Evolutionary conservation across 2,329 filamentous ascomycete genomes (phyloP), one percentile per base, ranked within the genome.

Genomic region (Graphilbum ipis-grandicollis): DNA sequence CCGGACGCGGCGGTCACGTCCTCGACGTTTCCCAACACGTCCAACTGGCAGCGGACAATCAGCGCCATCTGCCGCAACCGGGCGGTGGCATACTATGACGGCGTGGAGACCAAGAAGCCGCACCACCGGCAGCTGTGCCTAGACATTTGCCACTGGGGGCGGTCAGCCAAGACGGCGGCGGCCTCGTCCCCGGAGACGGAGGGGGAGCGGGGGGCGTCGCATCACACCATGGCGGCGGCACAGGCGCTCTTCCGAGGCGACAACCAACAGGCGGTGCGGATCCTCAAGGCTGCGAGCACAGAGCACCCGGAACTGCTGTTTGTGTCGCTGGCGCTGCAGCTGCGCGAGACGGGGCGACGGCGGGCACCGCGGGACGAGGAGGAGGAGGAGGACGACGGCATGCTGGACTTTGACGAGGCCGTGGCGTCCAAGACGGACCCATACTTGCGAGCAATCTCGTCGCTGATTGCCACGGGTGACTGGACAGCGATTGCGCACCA

Each of bases 361-460:
- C 7, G 5, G 40, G 30, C 19, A 19, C 34, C 10, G 23, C 13
- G 13, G 4, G 4, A 14, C 19, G 61, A 64, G 43, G n/a, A 9
- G 7, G 13, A 9, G 13, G 18, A 8, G 18, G n/a, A 15, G 23
- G 18, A 23, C 2, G 31, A 23, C 25, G 19, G 12, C 2, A 25
- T 39, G 41, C 58, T 74, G 19, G 68, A 73, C 46, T 69, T 73
- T 46, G 69, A 74, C 49, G 66, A 70, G 39, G 59, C 59, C 2
- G 61, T 71, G 13, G 68, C 73, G 19, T 71, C 68, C 40, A 70
- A 78, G 42, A 74, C 76, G 0, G 80, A 90, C 47, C 77, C 81
- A 0, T 88, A 86, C 50, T 66, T 90, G 19, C 76, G 81, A 38
- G 81, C 80, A 6, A 78, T 90, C 34, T 81, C 83, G 19, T 75